Evolutionary conservation across 176 grass and related monocot species (phyloP).

Genomic region (Oropetium thomaeum): DNA sequence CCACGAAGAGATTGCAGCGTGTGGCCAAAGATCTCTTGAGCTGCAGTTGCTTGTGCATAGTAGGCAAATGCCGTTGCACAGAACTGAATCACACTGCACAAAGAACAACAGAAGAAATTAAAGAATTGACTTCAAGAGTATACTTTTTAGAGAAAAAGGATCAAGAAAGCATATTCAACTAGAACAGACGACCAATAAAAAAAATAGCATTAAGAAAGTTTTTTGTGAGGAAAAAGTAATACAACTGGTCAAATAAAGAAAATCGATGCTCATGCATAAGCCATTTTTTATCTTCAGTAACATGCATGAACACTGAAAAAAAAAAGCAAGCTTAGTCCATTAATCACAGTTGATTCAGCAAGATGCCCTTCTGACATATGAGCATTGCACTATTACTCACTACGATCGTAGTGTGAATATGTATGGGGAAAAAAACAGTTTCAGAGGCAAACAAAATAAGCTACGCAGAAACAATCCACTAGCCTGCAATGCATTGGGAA

Average conservation of each 20-base stretch:
- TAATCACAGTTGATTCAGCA: neutral
- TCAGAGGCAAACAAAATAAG: neutral
- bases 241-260: neutral
- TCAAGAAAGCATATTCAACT: neutral
- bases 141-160: too few species aligned
- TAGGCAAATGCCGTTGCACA: slow-evolving; percentile 96
- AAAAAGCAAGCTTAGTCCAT: neutral
- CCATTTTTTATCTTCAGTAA: slow-evolving; percentile 18
- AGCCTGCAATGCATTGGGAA: neutral
- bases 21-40: slow-evolving; percentile 98
- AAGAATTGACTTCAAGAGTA: too few species aligned
- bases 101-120: neutral
- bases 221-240: neutral
- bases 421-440: neutral
- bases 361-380: neutral
- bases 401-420: neutral
- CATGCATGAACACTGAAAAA: neutral
- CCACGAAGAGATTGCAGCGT: slow-evolving; percentile 86
- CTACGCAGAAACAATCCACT: neutral
- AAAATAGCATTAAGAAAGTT: neutral
- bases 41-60: slow-evolving; percentile 97
- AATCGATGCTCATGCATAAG: neutral
- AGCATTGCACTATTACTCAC: neutral
- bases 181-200: neutral
- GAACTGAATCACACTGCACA: slow-evolving; percentile 96